These are phyloP conservation scores for Candida piceae DNA, from an alignment of 805 yeast species.

Conservation along the genomic window DNA sequence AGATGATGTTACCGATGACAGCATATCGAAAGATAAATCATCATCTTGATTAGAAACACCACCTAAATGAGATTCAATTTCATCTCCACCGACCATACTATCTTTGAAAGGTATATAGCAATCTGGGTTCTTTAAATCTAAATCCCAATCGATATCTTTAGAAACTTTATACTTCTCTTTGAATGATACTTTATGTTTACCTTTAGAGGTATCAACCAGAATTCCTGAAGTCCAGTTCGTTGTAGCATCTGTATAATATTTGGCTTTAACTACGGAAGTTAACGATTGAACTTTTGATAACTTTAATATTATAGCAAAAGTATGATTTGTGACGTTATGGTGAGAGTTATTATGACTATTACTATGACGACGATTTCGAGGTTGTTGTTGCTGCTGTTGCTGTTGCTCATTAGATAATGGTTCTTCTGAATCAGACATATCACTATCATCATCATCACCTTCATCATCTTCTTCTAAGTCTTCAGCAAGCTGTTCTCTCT, in stretches of 20 bases:
- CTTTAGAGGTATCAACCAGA: slow-evolving; percentile 34
- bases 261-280: slow-evolving; percentile 33
- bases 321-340: slow-evolving; percentile 36
- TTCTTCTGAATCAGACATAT: slow-evolving; percentile 12
- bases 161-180: slow-evolving; percentile 39
- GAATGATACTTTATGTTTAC: slow-evolving; percentile 35
- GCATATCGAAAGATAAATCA: slow-evolving; percentile 12
- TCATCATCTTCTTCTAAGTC: slow-evolving; percentile 17
- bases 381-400: not conserved
- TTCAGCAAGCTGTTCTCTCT: slow-evolving; percentile 20
- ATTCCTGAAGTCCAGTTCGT: slow-evolving; percentile 39
- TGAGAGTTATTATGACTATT: slow-evolving; percentile 6
- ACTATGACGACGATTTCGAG: not conserved
- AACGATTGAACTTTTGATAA: slow-evolving; percentile 36
- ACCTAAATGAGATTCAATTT: too few relatives aligned
- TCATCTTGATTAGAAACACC: too few relatives aligned
- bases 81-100: too few relatives aligned
- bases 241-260: slow-evolving; percentile 38
- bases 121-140: slow-evolving; percentile 36
- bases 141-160: slow-evolving; percentile 38
- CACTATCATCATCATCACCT: slow-evolving; percentile 23
- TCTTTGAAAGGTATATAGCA: slow-evolving; percentile 31
- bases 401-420: not conserved
- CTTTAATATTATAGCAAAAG: slow-evolving; percentile 47
- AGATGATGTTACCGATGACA: slow-evolving; percentile 12